Conservation (phyloP, 352 stramenopile genomes). For the Elongisporangium senticosum region DNA sequence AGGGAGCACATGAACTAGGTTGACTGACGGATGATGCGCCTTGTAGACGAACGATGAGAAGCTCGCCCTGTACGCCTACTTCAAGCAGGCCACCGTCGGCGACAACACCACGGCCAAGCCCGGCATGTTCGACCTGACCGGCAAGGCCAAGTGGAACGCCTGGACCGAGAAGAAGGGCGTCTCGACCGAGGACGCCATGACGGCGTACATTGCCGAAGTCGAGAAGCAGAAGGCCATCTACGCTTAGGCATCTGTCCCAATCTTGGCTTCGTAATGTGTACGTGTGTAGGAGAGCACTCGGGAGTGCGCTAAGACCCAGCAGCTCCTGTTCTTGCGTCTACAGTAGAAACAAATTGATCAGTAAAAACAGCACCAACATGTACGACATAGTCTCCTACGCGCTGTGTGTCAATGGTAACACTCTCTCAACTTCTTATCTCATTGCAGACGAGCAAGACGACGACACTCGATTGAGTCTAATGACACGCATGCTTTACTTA, state of each 20-base stretch:
- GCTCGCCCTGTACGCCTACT: conserved; percentile 86
- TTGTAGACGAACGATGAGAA: conserved; percentile 83
- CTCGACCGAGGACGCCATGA: conserved; percentile 81
- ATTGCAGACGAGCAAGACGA: not conserved
- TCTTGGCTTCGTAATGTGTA: not conserved
- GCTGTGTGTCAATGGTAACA: too few relatives aligned
- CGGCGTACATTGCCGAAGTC: conserved; percentile 84
- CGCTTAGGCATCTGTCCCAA: conserved; percentile 31
- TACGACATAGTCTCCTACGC: not conserved
- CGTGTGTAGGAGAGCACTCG: not conserved
- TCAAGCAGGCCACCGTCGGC: conserved; percentile 87
- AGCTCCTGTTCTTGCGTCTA: not conserved
- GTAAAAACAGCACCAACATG: not conserved
- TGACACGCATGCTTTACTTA: not conserved
- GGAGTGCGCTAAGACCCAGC: too few relatives aligned
- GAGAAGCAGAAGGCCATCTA: conserved; percentile 80
- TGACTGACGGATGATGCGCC: not conserved
- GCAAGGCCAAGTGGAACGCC: conserved; percentile 87
- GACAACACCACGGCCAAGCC: conserved; percentile 80
- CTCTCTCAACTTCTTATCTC: too few relatives aligned
- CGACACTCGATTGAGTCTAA: not conserved
- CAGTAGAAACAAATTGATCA: not conserved
- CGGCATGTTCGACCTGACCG: conserved; percentile 84
- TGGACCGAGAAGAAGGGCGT: conserved; percentile 84
- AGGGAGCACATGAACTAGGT: too few relatives aligned